Percentiles rank a stretch among this genome's conserved stretches.
Evolutionary conservation across 1,284 basidiomycete genomes (phyloP).

Genomic region (Boletus subluridellus): DNA sequence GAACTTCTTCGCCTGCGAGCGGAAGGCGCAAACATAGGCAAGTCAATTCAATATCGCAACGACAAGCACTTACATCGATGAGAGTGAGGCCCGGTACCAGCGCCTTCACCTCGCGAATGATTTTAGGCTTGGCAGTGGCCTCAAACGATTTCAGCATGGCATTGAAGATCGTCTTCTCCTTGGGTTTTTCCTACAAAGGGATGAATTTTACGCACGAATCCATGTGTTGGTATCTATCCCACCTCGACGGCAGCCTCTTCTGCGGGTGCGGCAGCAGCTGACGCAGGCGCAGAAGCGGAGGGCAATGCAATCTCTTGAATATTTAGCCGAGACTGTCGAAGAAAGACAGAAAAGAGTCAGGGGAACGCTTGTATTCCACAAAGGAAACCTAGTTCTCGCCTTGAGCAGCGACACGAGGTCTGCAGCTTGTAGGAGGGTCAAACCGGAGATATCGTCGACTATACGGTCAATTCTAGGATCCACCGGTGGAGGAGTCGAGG

Average conservation of each 20-base stretch:
- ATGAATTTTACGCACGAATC: not conserved
- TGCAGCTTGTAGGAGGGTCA: slow-evolving; percentile 95
- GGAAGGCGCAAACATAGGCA: slow-evolving; percentile 10
- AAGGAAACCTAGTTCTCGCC: slow-evolving; percentile 44
- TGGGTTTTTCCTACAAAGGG: slow-evolving; percentile 78
- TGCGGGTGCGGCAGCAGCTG: slow-evolving; percentile 45
- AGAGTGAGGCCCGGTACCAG: slow-evolving; percentile 91
- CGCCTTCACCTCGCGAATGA: slow-evolving; percentile 97
- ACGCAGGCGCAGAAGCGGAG: slow-evolving; percentile 62
- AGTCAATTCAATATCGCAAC: not conserved
- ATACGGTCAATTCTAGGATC: slow-evolving; percentile 79
- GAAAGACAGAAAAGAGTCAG: not conserved
- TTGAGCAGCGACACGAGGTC: slow-evolving; percentile 92
- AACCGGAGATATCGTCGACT: slow-evolving; percentile 89
- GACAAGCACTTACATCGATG: slow-evolving; percentile 73
- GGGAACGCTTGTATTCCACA: not conserved
- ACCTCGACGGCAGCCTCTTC: slow-evolving; percentile 69
- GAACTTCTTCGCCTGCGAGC: slow-evolving; percentile 92
- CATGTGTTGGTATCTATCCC: slow-evolving; percentile 16
- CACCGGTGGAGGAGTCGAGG: slow-evolving; percentile 42
- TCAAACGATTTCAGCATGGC: slow-evolving; percentile 94
- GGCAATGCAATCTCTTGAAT: slow-evolving; percentile 98
- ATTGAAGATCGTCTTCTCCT: slow-evolving; percentile 98
- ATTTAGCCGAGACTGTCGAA: slow-evolving; percentile 80
- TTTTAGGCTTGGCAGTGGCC: slow-evolving; percentile 88